These are phyloP conservation scores for Pestalotiopsis sp. DNA, from an alignment of 2,329 filamentous ascomycete species.

Conservation along the genomic window DNA sequence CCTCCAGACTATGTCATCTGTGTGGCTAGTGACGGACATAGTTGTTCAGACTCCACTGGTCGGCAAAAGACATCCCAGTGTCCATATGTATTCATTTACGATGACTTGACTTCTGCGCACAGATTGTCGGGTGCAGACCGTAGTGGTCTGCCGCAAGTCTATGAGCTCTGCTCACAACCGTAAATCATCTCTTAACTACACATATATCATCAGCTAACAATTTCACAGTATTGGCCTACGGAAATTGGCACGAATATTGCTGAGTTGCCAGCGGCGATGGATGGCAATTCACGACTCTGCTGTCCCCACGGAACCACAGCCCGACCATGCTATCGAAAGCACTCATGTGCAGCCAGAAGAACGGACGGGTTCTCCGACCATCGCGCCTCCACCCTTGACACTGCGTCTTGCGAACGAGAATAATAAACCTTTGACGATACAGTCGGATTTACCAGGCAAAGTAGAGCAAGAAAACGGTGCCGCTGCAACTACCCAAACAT, in stretches of 20 bases:
- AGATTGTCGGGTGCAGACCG: not conserved
- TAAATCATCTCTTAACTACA: not conserved
- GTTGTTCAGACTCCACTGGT: not conserved
- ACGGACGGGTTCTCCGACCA: not conserved
- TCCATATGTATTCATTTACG: conserved; percentile 1
- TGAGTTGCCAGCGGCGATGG: not conserved
- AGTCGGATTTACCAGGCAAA: not conserved
- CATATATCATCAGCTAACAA: not conserved
- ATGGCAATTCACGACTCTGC: not conserved
- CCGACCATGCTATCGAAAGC: not conserved
- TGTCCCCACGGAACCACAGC: not conserved
- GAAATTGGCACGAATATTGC: conserved; percentile 1
- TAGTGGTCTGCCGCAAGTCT: not conserved
- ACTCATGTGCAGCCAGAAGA: not conserved
- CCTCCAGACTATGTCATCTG: conserved; percentile 25
- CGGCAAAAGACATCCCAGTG: not conserved
- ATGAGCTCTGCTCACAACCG: conserved; percentile 4
- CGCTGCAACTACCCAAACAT: not conserved
- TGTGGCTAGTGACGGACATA: conserved; percentile 14
- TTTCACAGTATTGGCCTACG: not conserved
- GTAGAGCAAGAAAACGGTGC: not conserved
- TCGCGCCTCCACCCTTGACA: not conserved
- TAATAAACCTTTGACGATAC: not conserved
- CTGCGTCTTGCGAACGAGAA: not conserved
- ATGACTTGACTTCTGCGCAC: not conserved